phyloP scores from a whole-genome alignment of 1,139 yeast species.

The Hansenula anomala region DNA sequence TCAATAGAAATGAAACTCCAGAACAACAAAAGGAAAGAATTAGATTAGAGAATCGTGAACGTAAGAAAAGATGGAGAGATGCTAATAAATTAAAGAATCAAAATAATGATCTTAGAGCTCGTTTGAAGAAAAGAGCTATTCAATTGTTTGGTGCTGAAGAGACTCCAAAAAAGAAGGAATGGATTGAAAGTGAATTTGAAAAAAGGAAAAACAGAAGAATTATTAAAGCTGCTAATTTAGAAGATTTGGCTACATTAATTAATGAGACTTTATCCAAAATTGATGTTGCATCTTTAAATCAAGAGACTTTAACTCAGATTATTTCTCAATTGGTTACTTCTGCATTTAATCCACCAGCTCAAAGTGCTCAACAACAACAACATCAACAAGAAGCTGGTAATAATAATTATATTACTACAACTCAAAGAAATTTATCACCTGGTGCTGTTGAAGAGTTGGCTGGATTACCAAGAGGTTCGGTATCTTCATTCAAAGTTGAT shows the following conservation, averaged over 20 bases:
- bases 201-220: conserved; percentile 59
- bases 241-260: conserved; percentile 19
- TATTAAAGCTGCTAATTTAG: conserved; percentile 22
- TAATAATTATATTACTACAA: not conserved
- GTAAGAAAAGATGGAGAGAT: conserved; percentile 91
- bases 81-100: conserved; percentile 76
- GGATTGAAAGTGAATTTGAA: conserved; percentile 76
- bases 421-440: conserved; percentile 15
- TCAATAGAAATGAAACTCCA: conserved; percentile 19
- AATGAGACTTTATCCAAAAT: conserved; percentile 19
- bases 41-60: conserved; percentile 69
- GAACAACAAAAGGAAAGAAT: conserved; percentile 50
- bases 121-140: conserved; percentile 72
- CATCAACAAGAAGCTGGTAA: too few relatives aligned
- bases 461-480: conserved; percentile 30
- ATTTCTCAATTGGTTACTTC: conserved; percentile 27
- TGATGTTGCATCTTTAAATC: conserved; percentile 14
- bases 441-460: conserved; percentile 30
- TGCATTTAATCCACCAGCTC: conserved; percentile 3
- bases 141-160: conserved; percentile 61
- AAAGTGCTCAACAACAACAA: not conserved
- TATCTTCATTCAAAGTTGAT: conserved; percentile 22
- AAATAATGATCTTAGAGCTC: conserved; percentile 77
- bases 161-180: conserved; percentile 50
- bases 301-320: conserved; percentile 23